Conservation (phyloP, 495 filamentous ascomycete species). For the Pseudomonodictys pantanalensis region DNA sequence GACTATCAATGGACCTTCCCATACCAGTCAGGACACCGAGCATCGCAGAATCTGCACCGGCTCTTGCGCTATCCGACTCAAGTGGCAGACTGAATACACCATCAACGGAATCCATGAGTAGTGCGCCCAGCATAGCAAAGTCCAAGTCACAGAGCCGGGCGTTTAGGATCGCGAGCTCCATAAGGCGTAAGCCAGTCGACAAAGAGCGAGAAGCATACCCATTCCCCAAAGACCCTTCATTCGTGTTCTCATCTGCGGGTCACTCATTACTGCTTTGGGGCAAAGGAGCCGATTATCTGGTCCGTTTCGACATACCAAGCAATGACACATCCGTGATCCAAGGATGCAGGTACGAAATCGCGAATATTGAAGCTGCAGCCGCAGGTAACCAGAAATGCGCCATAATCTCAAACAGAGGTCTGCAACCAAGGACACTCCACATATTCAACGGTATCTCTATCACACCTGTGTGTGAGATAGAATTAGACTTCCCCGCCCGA, state of each 20-base stretch:
- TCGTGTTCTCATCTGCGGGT: constrained; percentile 27
- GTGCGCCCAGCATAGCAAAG: constrained; percentile 15
- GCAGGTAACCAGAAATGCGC: constrained; percentile 30
- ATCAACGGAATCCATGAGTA: constrained; percentile 19
- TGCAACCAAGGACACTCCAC: constrained; percentile 8
- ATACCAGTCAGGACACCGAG: constrained; percentile 17
- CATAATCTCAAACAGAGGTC: constrained; percentile 10
- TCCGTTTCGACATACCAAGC: constrained; percentile 31
- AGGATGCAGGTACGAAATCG: constrained; percentile 27
- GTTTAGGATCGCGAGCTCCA: constrained; percentile 20
- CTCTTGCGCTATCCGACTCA: constrained; percentile 14
- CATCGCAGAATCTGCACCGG: background rate
- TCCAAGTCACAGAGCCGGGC: constrained; percentile 19
- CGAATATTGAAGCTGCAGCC: constrained; percentile 23
- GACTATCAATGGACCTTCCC: constrained; percentile 20
- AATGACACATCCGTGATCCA: constrained; percentile 28
- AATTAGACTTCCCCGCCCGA: constrained; percentile 16
- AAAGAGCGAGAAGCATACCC: constrained; percentile 18
- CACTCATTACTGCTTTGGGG: constrained; percentile 28
- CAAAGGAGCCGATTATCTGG: constrained; percentile 15
- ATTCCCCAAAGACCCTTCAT: constrained; percentile 24
- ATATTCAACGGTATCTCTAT: constrained; percentile 23
- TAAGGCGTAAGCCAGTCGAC: constrained; percentile 13
- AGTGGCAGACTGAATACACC: constrained; percentile 17
- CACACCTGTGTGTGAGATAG: constrained; percentile 12